Conservation (phyloP, 371 early-diverging fungal species). For the Circinella umbellata region DNA sequence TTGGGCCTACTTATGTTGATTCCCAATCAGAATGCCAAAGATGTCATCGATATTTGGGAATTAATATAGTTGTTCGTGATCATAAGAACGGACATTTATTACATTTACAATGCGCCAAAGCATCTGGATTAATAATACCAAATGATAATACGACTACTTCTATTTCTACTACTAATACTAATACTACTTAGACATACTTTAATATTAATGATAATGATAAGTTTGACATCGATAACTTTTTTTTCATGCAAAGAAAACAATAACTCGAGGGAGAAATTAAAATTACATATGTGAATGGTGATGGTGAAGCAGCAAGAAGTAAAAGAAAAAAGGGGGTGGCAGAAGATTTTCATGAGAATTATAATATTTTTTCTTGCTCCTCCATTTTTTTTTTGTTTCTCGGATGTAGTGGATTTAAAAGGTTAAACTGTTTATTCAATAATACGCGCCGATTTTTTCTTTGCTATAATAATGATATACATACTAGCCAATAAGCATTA, state of each 20-base stretch:
- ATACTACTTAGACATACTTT: not conserved
- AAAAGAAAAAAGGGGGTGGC: not conserved
- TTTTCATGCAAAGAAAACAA: too few species aligned
- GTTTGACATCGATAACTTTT: too few species aligned
- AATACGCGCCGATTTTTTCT: too few species aligned
- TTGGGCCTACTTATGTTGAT: slow-evolving; percentile 54
- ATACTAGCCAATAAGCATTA: too few species aligned
- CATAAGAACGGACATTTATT: slow-evolving; percentile 50
- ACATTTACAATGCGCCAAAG: slow-evolving; percentile 61
- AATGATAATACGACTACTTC: not conserved
- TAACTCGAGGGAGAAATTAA: too few species aligned
- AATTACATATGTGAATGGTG: too few species aligned
- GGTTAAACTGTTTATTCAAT: not conserved
- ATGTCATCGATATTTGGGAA: slow-evolving; percentile 55
- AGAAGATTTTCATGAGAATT: not conserved
- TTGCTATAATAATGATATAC: not conserved
- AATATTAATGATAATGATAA: not conserved
- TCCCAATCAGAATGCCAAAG: slow-evolving; percentile 50
- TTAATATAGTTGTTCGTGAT: slow-evolving; percentile 55
- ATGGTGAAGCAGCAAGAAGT: too few species aligned
- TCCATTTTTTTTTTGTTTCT: not conserved
- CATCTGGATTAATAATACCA: slow-evolving; percentile 25
- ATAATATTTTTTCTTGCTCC: not conserved
- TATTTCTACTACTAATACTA: not conserved
- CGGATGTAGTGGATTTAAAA: not conserved